Evolutionary conservation across 2,329 filamentous ascomycete genomes (phyloP).

Genomic region (Talaromyces sp.): DNA sequence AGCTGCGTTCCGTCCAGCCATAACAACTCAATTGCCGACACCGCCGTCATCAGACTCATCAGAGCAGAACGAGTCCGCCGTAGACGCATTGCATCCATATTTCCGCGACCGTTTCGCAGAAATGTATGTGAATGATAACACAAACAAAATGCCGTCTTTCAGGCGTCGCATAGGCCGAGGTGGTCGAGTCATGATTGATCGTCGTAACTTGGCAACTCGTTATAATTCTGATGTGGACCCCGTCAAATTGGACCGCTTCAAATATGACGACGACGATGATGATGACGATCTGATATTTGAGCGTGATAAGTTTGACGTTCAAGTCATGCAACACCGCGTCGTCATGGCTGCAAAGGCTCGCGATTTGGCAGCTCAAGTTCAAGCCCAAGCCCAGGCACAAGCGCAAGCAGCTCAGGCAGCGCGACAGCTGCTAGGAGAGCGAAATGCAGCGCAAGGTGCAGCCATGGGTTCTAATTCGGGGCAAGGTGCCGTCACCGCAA

Average conservation of each 20-base stretch:
- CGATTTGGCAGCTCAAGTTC: slow-evolving; percentile 35
- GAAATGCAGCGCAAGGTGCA: slow-evolving; percentile 20
- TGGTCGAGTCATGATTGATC: slow-evolving; percentile 82
- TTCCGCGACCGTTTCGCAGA: slow-evolving; percentile 34
- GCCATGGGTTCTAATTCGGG: slow-evolving; percentile 26
- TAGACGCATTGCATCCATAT: slow-evolving; percentile 28
- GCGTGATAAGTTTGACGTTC: slow-evolving; percentile 61
- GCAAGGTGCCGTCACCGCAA: slow-evolving; percentile 22
- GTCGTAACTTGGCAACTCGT: slow-evolving; percentile 60
- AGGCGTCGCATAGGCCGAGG: slow-evolving; percentile 78
- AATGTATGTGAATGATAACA: slow-evolving; percentile 39
- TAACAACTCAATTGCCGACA: slow-evolving; percentile 59
- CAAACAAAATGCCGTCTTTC: slow-evolving; percentile 57
- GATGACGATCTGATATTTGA: slow-evolving; percentile 70
- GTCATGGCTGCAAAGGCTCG: slow-evolving; percentile 42
- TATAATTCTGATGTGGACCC: slow-evolving; percentile 41
- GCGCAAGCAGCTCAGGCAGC: slow-evolving; percentile 24
- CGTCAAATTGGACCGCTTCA: slow-evolving; percentile 65
- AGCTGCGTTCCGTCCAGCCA: slow-evolving; percentile 60
- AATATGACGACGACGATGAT: slow-evolving; percentile 83
- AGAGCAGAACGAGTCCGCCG: slow-evolving; percentile 33
- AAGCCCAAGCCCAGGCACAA: slow-evolving; percentile 31
- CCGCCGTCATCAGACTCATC: slow-evolving; percentile 45
- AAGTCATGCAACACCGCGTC: slow-evolving; percentile 52
- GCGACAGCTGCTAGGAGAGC: slow-evolving; percentile 32